phyloP scores from a whole-genome alignment of 1,284 basidiomycete species.

The Microbotryum saponariae region DNA sequence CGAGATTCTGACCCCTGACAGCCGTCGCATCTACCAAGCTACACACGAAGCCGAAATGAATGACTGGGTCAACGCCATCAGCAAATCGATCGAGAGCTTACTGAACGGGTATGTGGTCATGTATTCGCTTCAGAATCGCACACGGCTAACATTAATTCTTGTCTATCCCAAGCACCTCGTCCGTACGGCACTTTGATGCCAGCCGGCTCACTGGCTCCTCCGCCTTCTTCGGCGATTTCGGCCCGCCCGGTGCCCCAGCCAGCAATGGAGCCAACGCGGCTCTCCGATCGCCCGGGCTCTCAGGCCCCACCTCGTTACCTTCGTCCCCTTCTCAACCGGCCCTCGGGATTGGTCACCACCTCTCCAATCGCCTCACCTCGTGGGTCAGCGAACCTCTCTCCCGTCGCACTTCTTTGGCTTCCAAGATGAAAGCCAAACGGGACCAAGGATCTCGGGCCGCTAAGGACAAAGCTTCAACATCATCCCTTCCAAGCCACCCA shows the following conservation, averaged over 20 bases:
- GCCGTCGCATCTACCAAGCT: constrained; percentile 48
- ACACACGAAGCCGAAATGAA: constrained; percentile 45
- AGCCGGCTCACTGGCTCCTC: constrained; percentile 17
- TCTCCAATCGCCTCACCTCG: constrained; percentile 16
- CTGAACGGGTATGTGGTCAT: constrained; percentile 42
- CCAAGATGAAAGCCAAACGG: constrained; percentile 2
- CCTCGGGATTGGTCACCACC: constrained; percentile 2
- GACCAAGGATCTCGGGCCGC: constrained; percentile 17
- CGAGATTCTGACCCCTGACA: constrained; percentile 48
- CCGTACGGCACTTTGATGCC: constrained; percentile 42
- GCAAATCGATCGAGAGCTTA: constrained; percentile 48
- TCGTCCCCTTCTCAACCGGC: background rate
- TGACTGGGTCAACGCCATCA: constrained; percentile 48
- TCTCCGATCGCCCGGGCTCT: background rate
- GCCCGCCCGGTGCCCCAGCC: constrained; percentile 6
- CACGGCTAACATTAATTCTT: background rate
- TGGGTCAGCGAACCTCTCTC: constrained; percentile 15
- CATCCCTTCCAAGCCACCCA: too few relatives aligned
- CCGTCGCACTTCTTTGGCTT: constrained; percentile 6
- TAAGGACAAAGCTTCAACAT: too few relatives aligned
- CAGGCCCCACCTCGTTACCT: background rate
- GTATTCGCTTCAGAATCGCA: too few relatives aligned
- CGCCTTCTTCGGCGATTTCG: constrained; percentile 28
- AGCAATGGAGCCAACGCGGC: background rate
- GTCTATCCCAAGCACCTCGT: constrained; percentile 37